Conservation (phyloP, 176 grass and related monocot genomes). For the Saccharum spontaneum region DNA sequence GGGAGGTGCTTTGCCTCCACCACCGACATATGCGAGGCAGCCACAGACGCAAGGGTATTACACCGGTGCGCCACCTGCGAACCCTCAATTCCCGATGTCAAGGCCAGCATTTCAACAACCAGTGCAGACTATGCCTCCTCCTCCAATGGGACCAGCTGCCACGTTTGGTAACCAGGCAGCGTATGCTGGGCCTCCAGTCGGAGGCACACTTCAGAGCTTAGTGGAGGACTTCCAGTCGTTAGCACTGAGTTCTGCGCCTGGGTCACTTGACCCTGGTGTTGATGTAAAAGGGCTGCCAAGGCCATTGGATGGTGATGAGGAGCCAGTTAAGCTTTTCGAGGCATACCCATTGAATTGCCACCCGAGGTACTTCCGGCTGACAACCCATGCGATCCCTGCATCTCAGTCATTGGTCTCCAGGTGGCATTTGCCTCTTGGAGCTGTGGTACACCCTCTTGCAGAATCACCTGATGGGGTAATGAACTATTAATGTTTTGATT, state of each 20-base stretch:
- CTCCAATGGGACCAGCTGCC: slow-evolving; percentile 31
- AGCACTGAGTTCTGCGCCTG: slow-evolving; percentile 66
- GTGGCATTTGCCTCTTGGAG: slow-evolving; percentile 97
- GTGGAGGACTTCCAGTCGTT: slow-evolving; percentile 97
- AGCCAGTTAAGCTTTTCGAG: slow-evolving; percentile 60
- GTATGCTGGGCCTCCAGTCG: slow-evolving; percentile 56
- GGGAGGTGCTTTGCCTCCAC: slow-evolving; percentile 20
- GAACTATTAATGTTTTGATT: not conserved
- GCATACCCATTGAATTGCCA: slow-evolving; percentile 80
- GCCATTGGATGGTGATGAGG: slow-evolving; percentile 77
- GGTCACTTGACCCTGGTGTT: slow-evolving; percentile 70
- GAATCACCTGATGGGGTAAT: slow-evolving; percentile 96
- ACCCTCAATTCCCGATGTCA: slow-evolving; percentile 39
- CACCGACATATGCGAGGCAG: slow-evolving; percentile 18
- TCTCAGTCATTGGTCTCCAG: slow-evolving; percentile 86
- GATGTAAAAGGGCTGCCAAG: slow-evolving; percentile 77
- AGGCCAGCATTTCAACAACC: slow-evolving; percentile 39
- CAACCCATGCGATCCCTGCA: slow-evolving; percentile 77
- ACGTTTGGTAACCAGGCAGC: slow-evolving; percentile 45
- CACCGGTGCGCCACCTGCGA: slow-evolving; percentile 22
- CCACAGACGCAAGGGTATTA: slow-evolving; percentile 49
- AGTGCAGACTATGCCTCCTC: slow-evolving; percentile 50
- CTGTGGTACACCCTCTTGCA: slow-evolving; percentile 81
- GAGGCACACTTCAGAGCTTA: slow-evolving; percentile 54
- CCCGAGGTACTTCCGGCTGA: slow-evolving; percentile 84